phyloP scores from a whole-genome alignment of 2,329 filamentous ascomycete species.

The Dothistroma pini region DNA sequence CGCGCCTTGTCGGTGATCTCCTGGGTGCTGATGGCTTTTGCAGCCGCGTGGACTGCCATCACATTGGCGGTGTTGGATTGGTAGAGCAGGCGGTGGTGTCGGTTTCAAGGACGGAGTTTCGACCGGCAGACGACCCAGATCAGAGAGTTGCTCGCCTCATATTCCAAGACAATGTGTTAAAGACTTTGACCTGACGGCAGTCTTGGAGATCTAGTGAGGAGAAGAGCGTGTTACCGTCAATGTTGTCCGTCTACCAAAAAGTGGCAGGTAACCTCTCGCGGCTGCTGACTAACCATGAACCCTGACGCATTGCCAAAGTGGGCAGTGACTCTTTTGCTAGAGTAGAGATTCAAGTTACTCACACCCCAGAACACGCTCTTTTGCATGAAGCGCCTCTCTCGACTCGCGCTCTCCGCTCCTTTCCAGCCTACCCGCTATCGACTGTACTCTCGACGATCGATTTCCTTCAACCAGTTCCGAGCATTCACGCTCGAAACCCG shows the following conservation, averaged over 20 bases:
- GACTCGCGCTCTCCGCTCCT: slow-evolving; percentile 9
- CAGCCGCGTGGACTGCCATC: slow-evolving; percentile 44
- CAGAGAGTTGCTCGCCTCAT: not conserved
- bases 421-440: not conserved
- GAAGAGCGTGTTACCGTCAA: not conserved
- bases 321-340: not conserved
- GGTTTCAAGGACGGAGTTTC: not conserved
- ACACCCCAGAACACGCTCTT: slow-evolving; percentile 3
- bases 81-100: not conserved
- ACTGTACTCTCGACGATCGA: not conserved
- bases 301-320: not conserved
- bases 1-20: slow-evolving; percentile 77
- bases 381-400: slow-evolving; percentile 20
- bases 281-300: not conserved
- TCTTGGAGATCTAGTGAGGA: not conserved
- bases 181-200: not conserved
- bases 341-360: not conserved
- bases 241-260: not conserved
- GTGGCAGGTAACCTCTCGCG: not conserved
- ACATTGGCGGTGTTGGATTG: slow-evolving; percentile 19
- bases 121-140: not conserved
- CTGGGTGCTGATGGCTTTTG: slow-evolving; percentile 68
- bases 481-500: slow-evolving; percentile 14
- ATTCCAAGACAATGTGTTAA: not conserved
- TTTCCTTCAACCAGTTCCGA: slow-evolving; percentile 2